Conservation (phyloP, 2,329 filamentous ascomycete species). For the Lachnellula willkommii region DNA sequence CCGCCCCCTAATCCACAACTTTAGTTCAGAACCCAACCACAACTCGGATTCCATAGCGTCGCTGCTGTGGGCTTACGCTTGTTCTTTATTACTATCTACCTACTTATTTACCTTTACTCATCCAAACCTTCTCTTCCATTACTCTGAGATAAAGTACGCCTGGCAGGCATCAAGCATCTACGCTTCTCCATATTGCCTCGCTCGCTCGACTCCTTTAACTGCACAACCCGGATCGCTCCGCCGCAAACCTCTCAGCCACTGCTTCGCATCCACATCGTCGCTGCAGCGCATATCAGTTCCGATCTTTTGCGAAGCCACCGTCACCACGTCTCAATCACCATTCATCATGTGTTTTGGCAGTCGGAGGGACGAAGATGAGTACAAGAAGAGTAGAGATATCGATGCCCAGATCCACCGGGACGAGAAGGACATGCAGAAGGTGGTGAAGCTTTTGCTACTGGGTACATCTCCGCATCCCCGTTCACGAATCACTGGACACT, state of each 20-base stretch:
- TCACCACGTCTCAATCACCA: conserved; percentile 15
- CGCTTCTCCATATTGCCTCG: not conserved
- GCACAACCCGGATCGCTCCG: not conserved
- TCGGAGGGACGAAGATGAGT: conserved; percentile 40
- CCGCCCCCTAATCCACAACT: too few relatives aligned
- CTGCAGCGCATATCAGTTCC: conserved; percentile 4
- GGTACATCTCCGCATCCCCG: conserved; percentile 51
- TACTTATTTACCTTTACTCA: too few relatives aligned
- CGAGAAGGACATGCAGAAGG: conserved; percentile 77
- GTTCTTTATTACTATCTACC: too few relatives aligned
- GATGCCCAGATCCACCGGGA: conserved; percentile 81
- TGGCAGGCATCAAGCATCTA: not conserved
- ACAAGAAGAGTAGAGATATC: conserved; percentile 65
- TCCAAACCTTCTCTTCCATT: not conserved
- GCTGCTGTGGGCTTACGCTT: too few relatives aligned
- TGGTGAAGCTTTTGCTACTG: conserved; percentile 89
- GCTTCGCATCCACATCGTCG: conserved; percentile 1
- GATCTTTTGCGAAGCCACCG: not conserved
- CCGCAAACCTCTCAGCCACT: not conserved
- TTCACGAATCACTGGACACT: not conserved
- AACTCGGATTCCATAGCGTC: too few relatives aligned
- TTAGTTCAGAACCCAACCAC: too few relatives aligned
- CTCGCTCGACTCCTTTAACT: not conserved
- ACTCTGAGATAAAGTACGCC: not conserved
- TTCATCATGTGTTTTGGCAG: conserved; percentile 60